Evolutionary conservation across 2,329 filamentous ascomycete species (phyloP), one percentile per base, ranked within the genome.

Genomic region (Fusarium ramigenum): DNA sequence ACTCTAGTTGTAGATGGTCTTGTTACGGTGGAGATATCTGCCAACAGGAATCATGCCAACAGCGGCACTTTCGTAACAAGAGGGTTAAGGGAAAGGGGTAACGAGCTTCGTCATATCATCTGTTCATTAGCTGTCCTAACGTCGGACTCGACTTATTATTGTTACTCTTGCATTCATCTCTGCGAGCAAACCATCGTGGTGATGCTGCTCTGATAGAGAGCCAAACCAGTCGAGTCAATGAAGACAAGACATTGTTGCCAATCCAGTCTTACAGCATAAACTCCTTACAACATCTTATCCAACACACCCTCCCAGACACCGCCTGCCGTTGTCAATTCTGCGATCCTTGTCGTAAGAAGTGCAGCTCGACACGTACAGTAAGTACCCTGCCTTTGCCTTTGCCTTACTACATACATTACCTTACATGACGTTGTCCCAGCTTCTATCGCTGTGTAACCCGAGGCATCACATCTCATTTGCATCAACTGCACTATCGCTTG

Each of bases 31-130:
- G 71, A 72, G 63, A 68, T 40, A 47, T 66, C 72, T 72, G 63
- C 63, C 71, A 72, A 65, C 53, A 69, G 44, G 42, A 67, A 73
- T 52, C 66, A 74, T 73, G 70, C 62, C 71, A 73, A 64, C 66
- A 47, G 52, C 54, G 44, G 52, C 64, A 74, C 59, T 68, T 63
- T 62, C 59, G 46, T 74, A 57, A 66, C 60, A 69, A 53, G 40
- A 69, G 39, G 47, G 52, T 59, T 46, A 56, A 42, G 58, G 62
- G 59, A 64, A 61, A 46, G 65, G 59, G 46, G 43, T 44, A 42
- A 56, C 66, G 44, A 60, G 56, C 43, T 74, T 54, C 53, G 54
- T 65, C 59, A 64, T 72, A 71, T 62, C 49, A 52, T 63, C 50
- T 65, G 30, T 32, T 21, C n/a, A 37, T 69, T 40, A 58, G 50